Conservation (phyloP, 2,329 filamentous ascomycete species). For the Colletotrichum sp. region DNA sequence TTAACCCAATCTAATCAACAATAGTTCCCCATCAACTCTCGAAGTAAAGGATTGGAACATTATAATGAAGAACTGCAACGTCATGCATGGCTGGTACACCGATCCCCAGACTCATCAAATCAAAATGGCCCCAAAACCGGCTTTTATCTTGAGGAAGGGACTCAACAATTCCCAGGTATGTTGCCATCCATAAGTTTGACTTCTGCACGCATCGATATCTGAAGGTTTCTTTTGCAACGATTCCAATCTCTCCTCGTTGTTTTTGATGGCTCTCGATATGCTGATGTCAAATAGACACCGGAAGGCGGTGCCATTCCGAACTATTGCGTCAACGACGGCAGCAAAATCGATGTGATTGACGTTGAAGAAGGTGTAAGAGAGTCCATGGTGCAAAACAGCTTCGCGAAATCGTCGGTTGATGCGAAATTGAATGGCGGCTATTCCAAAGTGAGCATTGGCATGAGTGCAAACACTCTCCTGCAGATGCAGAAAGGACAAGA, state of each 20-base stretch:
- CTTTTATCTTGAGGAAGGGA: neutral
- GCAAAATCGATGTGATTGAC: neutral
- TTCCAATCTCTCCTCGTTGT: neutral
- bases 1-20: too few species aligned
- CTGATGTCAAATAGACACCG: neutral
- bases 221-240: too few species aligned
- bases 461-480: neutral
- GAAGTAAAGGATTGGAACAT: neutral
- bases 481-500: neutral
- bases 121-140: conserved; percentile 6
- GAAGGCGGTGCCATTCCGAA: neutral
- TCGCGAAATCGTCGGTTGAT: neutral
- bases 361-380: neutral
- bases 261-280: neutral
- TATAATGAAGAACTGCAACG: neutral
- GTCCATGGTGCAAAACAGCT: neutral
- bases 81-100: conserved; percentile 3
- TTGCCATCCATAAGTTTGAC: neutral
- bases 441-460: neutral
- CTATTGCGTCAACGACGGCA: neutral
- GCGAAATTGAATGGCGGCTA: neutral
- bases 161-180: neutral
- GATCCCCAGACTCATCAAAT: neutral
- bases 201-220: neutral
- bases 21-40: neutral